A percentile compares a stretch with the other conserved stretches of the same genome.
phyloP scores from a whole-genome alignment of 176 grass and related monocot species.

The Avena eriantha region DNA sequence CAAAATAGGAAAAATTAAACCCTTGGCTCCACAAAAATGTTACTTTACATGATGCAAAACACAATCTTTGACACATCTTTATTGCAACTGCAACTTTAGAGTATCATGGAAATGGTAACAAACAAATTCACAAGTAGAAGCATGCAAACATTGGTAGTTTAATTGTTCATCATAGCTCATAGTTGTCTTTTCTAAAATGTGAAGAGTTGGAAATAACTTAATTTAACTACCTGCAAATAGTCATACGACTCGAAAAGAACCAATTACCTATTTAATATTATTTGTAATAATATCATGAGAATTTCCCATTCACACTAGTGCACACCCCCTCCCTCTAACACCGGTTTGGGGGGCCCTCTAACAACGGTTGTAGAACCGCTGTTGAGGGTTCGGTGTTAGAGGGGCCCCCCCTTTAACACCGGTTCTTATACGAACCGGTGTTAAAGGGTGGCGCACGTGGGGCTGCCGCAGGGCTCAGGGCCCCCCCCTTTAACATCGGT shows the following conservation, averaged over 20 bases:
- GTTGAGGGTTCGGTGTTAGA: too few relatives aligned
- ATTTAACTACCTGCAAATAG: not conserved
- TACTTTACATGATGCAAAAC: not conserved
- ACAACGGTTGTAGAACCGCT: too few relatives aligned
- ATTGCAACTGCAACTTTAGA: not conserved
- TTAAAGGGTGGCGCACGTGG: too few relatives aligned
- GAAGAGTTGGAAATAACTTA: not conserved
- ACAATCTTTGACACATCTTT: not conserved
- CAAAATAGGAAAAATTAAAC: not conserved
- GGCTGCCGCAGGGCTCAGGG: too few relatives aligned
- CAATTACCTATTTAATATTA: not conserved
- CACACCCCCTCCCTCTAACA: too few relatives aligned
- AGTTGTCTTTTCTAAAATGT: not conserved
- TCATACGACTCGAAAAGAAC: not conserved
- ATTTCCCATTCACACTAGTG: too few relatives aligned
- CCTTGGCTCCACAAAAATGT: not conserved
- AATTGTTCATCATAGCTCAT: not conserved
- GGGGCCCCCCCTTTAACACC: too few relatives aligned
- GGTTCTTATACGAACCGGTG: too few relatives aligned
- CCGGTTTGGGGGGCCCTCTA: too few relatives aligned
- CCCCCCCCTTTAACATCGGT: too few relatives aligned
- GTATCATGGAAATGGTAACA: not conserved
- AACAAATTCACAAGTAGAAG: not conserved
- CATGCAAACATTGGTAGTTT: not conserved
- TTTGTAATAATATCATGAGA: not conserved